Conservation (phyloP, 495 filamentous ascomycete genomes). For the Aspergillus mulundensis region DNA sequence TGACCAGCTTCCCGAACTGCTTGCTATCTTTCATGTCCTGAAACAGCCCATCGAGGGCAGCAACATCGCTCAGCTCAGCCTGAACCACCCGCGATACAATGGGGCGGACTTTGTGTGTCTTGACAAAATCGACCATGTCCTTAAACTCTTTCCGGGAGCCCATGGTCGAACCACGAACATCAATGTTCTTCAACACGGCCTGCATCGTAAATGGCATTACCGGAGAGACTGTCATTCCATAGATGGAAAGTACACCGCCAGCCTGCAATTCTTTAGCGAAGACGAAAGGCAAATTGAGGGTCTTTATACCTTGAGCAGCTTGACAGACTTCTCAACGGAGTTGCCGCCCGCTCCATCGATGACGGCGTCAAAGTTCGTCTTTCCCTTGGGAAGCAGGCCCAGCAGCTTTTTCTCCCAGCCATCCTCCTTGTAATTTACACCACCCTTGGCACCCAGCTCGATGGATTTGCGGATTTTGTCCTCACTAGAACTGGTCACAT, state of each 20-base stretch:
- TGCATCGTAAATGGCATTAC: constrained; percentile 68
- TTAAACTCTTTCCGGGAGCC: constrained; percentile 69
- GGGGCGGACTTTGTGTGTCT: constrained; percentile 56
- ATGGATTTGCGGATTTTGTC: constrained; percentile 63
- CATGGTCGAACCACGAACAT: constrained; percentile 70
- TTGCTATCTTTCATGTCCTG: constrained; percentile 70
- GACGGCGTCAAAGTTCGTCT: constrained; percentile 62
- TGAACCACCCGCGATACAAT: constrained; percentile 59
- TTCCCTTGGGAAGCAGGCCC: constrained; percentile 48
- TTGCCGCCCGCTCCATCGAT: constrained; percentile 78
- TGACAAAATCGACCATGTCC: constrained; percentile 74
- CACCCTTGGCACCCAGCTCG: constrained; percentile 62
- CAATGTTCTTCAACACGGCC: constrained; percentile 72
- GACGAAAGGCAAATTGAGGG: neutral
- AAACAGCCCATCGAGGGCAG: constrained; percentile 64
- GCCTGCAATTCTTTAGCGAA: constrained; percentile 23
- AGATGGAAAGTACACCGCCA: constrained; percentile 65
- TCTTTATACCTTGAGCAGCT: constrained; percentile 50
- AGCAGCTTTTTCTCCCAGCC: constrained; percentile 68
- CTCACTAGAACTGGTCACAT: constrained; percentile 60
- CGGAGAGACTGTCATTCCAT: constrained; percentile 75
- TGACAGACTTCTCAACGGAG: constrained; percentile 54
- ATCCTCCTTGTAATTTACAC: constrained; percentile 61
- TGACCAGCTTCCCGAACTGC: constrained; percentile 76
- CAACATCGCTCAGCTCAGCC: constrained; percentile 58